Conservation (phyloP, 2,329 filamentous ascomycete genomes). For the Dissoconium aciculare region DNA sequence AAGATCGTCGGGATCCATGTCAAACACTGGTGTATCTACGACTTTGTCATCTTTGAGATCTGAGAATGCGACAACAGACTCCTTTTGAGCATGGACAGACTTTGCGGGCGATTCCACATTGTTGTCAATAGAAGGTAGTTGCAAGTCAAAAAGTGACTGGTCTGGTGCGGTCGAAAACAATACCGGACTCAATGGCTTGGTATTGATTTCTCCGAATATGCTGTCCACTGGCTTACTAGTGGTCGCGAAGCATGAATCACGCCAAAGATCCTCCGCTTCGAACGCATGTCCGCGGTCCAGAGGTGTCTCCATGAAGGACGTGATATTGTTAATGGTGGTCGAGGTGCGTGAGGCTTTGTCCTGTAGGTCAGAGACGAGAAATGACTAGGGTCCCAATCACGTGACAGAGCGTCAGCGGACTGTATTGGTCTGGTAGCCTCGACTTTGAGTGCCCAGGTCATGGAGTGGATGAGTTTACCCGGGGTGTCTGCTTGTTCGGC, state of each 20-base stretch:
- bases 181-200: conserved; percentile 1
- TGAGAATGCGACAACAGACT: too few relatives aligned
- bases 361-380: too few relatives aligned
- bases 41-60: too few relatives aligned
- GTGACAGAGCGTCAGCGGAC: too few relatives aligned
- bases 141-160: conserved; percentile 6
- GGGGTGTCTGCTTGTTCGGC: too few relatives aligned
- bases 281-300: conserved; percentile 13
- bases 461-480: too few relatives aligned
- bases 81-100: too few relatives aligned
- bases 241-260: conserved; percentile 5
- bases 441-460: too few relatives aligned
- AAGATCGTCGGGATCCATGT: conserved; percentile 10
- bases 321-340: too few relatives aligned
- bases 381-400: too few relatives aligned
- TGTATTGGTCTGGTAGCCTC: too few relatives aligned
- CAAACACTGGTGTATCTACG: conserved; percentile 13
- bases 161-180: conserved; percentile 1
- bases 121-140: conserved; percentile 13
- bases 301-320: conserved; percentile 9
- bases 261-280: conserved; percentile 14
- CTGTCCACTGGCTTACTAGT: conserved; percentile 5
- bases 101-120: conserved; percentile 19
- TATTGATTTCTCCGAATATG: conserved; percentile 8
- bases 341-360: too few relatives aligned